Evolutionary conservation across 805 yeast species (phyloP), one percentile per base, ranked within the genome.

Genomic region (Brettanomyces naardenensis): DNA sequence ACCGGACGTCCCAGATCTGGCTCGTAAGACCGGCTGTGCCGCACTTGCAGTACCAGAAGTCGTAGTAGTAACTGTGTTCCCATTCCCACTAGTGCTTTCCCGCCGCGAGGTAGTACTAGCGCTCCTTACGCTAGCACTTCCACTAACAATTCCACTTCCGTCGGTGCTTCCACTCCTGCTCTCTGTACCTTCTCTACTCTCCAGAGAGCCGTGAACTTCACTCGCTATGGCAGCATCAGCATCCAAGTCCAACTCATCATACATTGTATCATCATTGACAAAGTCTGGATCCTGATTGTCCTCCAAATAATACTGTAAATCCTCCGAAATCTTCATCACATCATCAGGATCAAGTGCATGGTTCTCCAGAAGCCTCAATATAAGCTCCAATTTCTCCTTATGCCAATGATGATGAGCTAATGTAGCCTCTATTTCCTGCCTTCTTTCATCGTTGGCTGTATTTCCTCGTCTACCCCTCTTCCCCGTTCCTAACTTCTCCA

Each of bases 201-300:
- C 45, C 27, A 45, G 31, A 13, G 51, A 33, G 6, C 49, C 53
- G 30, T 55, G 58, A 25, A 55, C 53, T 21, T 58, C 65, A 19
- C 46, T 55, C 37, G 43, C 58, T 48, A 42, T 45, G 4, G 52
- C 47, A 32, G 56, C 61, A 20, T 77, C 79, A 29, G 56, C 53
- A 20, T 71, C 78, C 35, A 89, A 71, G 39, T 80, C 84, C 52
- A 92, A 70, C 40, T 80, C 89, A 49, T 92, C 97, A 61, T 90
- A 92, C 45, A 92, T 77, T 15, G 88, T 88, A 48, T 90, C 97
- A 58, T 92, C 95, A 53, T 88, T 95, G 31, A 90, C 81, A 56
- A 89, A 92, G 54, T 92, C 97, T 6, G 80, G 92, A 40, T 85
- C 95, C 61, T 83, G 92, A 56, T 92, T 92, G 51, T 85, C 85